These are phyloP conservation scores for Penicillium lagena DNA, from an alignment of 495 filamentous ascomycete genomes.

Conservation along the genomic window DNA sequence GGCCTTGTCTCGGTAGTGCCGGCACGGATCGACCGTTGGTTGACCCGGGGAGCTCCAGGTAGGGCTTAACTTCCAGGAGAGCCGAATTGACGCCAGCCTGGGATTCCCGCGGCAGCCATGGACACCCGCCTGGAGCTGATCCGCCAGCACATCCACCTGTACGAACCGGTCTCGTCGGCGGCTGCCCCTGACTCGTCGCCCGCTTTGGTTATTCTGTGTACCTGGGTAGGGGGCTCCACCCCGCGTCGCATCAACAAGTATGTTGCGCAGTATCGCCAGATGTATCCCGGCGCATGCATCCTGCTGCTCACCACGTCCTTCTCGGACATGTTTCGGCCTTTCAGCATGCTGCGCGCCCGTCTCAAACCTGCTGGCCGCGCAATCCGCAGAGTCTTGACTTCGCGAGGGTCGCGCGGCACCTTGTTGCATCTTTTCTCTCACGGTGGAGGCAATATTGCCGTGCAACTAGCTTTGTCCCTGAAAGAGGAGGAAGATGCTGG, in stretches of 20 bases:
- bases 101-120: neutral
- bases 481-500: constrained; percentile 8
- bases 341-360: constrained; percentile 11
- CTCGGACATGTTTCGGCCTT: constrained; percentile 12
- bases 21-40: too few species aligned
- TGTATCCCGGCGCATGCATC: constrained; percentile 15
- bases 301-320: constrained; percentile 20
- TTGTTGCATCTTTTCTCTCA: constrained; percentile 26
- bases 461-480: constrained; percentile 18
- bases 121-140: constrained; percentile 3
- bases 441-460: constrained; percentile 20
- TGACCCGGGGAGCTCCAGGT: too few species aligned
- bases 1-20: too few species aligned
- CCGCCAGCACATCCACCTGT: constrained; percentile 12
- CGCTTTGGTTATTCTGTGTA: constrained; percentile 21
- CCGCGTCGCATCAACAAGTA: constrained; percentile 25
- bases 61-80: too few species aligned
- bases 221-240: constrained; percentile 22
- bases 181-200: neutral
- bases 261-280: constrained; percentile 10
- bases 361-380: constrained; percentile 15
- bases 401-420: constrained; percentile 5
- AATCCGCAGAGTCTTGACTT: constrained; percentile 10
- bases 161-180: constrained; percentile 3
- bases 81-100: too few species aligned